Evolutionary conservation across 768 basidiomycete genomes (phyloP).

Genomic region (Coprinopsis cinerea): DNA sequence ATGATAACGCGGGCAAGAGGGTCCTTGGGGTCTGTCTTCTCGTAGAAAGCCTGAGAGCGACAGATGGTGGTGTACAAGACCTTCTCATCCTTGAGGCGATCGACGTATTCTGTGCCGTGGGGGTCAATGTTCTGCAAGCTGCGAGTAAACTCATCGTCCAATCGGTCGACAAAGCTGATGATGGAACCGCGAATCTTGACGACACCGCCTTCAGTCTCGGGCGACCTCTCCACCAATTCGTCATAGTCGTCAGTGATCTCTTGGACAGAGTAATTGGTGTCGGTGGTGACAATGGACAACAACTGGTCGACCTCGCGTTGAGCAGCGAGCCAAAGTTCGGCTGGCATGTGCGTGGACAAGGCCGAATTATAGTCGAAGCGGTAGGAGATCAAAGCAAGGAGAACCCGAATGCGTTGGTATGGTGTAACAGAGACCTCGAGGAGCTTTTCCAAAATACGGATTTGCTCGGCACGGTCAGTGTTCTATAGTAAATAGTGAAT

Average conservation of each 20-base stretch:
- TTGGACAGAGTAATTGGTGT: constrained; percentile 78
- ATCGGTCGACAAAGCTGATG: constrained; percentile 91
- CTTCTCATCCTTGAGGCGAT: constrained; percentile 93
- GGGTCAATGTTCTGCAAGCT: constrained; percentile 98
- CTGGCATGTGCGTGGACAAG: constrained; percentile 81
- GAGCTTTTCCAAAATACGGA: constrained; percentile 82
- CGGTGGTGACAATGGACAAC: constrained; percentile 66
- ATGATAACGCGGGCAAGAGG: constrained; percentile 85
- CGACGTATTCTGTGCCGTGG: constrained; percentile 98
- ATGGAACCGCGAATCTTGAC: constrained; percentile 92
- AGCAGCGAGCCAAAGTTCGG: constrained; percentile 85
- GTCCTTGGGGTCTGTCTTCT: constrained; percentile 70
- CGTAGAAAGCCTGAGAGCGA: constrained; percentile 88
- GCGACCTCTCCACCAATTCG: constrained; percentile 77
- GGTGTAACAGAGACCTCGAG: constrained; percentile 80
- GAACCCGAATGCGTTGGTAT: constrained; percentile 91
- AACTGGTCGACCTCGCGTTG: constrained; percentile 87
- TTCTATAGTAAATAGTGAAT: constrained; percentile 49
- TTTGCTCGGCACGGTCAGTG: constrained; percentile 93
- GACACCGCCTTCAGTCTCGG: constrained; percentile 61
- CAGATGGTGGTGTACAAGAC: constrained; percentile 90
- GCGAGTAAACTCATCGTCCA: constrained; percentile 98
- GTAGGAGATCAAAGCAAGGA: constrained; percentile 88
- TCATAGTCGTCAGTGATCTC: constrained; percentile 88
- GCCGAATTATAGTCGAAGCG: constrained; percentile 97